Evolutionary conservation across 495 filamentous ascomycete species (phyloP).

Genomic region (Tetracladium setigerum): DNA sequence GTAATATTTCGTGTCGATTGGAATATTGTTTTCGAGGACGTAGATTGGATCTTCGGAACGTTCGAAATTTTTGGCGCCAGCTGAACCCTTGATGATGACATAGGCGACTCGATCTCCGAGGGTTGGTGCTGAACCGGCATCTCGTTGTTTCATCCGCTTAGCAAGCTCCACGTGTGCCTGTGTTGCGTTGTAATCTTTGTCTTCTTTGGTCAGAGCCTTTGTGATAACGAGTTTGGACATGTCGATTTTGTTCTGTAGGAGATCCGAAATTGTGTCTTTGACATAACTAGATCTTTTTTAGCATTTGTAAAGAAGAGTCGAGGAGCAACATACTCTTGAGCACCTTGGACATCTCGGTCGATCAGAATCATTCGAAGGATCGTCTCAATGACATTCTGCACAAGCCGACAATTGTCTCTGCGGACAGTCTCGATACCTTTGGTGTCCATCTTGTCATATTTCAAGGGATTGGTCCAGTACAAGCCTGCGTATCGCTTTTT

Average conservation of each 20-base stretch:
- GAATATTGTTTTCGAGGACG: slow-evolving; percentile 94
- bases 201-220: slow-evolving; percentile 81
- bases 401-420: slow-evolving; percentile 90
- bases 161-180: slow-evolving; percentile 95
- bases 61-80: slow-evolving; percentile 88
- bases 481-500: slow-evolving; percentile 98
- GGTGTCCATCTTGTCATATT: slow-evolving; percentile 98
- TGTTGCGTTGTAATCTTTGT: slow-evolving; percentile 78
- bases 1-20: slow-evolving; percentile 98
- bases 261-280: slow-evolving; percentile 89
- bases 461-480: slow-evolving; percentile 92
- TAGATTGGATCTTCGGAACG: slow-evolving; percentile 93
- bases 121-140: slow-evolving; percentile 87
- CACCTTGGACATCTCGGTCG: slow-evolving; percentile 77
- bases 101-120: slow-evolving; percentile 97
- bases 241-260: slow-evolving; percentile 95
- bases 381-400: slow-evolving; percentile 96
- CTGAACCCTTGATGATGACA: slow-evolving; percentile 90
- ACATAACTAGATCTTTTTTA: slow-evolving; percentile 62
- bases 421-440: slow-evolving; percentile 99
- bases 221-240: slow-evolving; percentile 99
- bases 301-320: background rate
- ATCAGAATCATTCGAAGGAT: slow-evolving; percentile 93
- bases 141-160: slow-evolving; percentile 90
- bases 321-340: slow-evolving; percentile 70